Percentiles rank a stretch among this genome's conserved stretches.
phyloP scores from a whole-genome alignment of 1,284 basidiomycete species.

The Puccinia brachypodii region DNA sequence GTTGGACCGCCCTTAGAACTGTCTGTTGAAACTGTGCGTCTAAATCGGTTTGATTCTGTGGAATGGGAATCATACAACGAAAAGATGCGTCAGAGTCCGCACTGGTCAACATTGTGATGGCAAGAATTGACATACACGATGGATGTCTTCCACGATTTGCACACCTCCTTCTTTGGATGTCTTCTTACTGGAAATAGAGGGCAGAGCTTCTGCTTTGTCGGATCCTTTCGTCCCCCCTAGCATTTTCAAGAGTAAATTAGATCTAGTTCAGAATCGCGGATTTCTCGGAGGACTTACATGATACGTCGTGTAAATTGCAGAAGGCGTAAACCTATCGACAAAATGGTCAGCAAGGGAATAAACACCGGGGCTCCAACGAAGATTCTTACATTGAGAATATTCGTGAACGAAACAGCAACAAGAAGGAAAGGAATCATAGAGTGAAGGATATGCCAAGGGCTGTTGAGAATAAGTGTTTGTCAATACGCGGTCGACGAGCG shows the following conservation, averaged over 20 bases:
- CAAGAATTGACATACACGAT: slow-evolving; percentile 18
- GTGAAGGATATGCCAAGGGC: slow-evolving; percentile 97
- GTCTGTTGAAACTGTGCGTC: slow-evolving; percentile 90
- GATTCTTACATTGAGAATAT: slow-evolving; percentile 65
- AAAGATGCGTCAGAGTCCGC: background rate
- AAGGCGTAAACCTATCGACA: slow-evolving; percentile 80
- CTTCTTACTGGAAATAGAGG: slow-evolving; percentile 81
- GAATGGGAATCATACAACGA: background rate
- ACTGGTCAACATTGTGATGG: background rate
- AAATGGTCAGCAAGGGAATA: background rate
- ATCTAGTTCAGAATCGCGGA: too few species aligned
- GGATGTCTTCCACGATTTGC: slow-evolving; percentile 64
- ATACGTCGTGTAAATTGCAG: slow-evolving; percentile 79
- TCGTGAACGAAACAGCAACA: slow-evolving; percentile 85
- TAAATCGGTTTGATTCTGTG: slow-evolving; percentile 70
- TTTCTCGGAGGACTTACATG: slow-evolving; percentile 19
- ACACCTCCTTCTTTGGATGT: slow-evolving; percentile 65
- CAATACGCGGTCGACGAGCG: background rate
- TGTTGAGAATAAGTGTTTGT: background rate
- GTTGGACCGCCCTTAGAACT: slow-evolving; percentile 87
- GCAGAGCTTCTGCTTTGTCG: slow-evolving; percentile 89
- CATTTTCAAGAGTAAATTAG: background rate
- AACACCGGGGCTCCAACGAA: too few species aligned
- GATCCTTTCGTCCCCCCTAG: slow-evolving; percentile 91
- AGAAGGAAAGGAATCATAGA: slow-evolving; percentile 62